Conservation (phyloP, 2,329 filamentous ascomycete genomes). For the Cladosporium halotolerans region DNA sequence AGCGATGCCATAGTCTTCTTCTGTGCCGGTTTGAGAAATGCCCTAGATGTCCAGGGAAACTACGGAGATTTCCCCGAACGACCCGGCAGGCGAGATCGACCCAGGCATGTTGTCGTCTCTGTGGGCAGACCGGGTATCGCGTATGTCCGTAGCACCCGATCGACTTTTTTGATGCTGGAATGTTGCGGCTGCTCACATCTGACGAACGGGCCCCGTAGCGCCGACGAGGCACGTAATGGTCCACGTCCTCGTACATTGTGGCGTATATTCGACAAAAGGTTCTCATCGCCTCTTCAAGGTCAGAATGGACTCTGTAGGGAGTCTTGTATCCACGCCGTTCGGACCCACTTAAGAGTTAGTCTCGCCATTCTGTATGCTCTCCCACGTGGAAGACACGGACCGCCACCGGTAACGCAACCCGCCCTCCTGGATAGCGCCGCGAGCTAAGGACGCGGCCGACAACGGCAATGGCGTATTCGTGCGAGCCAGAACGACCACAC, state of each 20-base stretch:
- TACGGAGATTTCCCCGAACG: neutral
- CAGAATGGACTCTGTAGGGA: neutral
- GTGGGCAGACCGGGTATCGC: neutral
- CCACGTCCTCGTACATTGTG: too few relatives aligned
- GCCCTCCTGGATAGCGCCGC: neutral
- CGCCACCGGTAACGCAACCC: neutral
- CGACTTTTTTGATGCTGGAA: neutral
- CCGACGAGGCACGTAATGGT: too few relatives aligned
- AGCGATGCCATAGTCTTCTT: neutral
- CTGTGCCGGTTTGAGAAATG: neutral
- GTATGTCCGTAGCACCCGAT: neutral
- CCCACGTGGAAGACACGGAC: neutral
- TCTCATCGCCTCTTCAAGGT: too few relatives aligned
- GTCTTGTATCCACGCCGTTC: neutral
- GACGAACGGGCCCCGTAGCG: neutral
- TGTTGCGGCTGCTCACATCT: neutral
- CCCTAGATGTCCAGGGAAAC: neutral
- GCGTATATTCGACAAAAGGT: too few relatives aligned
- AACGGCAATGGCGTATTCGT: neutral
- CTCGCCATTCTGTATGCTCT: neutral
- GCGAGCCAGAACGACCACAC: neutral
- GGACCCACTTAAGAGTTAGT: neutral
- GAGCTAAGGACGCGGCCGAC: neutral
- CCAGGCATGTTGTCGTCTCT: neutral
- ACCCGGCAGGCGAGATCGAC: neutral